Evolutionary conservation across 2,329 filamentous ascomycete genomes (phyloP).

Genomic region (Talaromyces piceae): DNA sequence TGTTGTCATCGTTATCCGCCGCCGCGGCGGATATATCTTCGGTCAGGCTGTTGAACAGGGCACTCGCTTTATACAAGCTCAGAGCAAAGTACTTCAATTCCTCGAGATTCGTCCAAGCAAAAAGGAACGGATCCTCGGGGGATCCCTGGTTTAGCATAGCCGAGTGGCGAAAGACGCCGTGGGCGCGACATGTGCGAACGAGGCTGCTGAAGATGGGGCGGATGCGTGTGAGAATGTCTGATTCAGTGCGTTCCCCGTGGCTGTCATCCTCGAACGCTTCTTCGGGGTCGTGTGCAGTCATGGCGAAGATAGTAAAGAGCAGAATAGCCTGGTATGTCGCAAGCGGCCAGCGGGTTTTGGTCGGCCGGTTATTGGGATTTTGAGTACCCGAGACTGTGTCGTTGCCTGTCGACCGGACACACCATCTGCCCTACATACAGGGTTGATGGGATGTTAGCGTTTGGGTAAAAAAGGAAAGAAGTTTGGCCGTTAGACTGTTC

Average conservation of each 20-base stretch:
- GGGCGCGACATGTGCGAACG: conserved; percentile 19
- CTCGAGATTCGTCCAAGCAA: conserved; percentile 20
- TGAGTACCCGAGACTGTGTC: background rate
- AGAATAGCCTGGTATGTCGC: conserved; percentile 26
- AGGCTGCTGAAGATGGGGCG: conserved; percentile 16
- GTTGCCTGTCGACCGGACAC: background rate
- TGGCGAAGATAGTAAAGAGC: conserved; percentile 23
- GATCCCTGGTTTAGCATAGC: conserved; percentile 17
- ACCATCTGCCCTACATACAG: conserved; percentile 4
- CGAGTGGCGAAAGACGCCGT: conserved; percentile 24
- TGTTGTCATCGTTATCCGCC: background rate
- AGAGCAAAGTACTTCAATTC: conserved; percentile 24
- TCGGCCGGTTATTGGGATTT: background rate
- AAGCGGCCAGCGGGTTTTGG: conserved; percentile 22
- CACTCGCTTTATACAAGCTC: conserved; percentile 19
- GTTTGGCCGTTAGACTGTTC: background rate
- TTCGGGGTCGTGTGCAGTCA: conserved; percentile 4
- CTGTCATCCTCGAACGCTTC: background rate
- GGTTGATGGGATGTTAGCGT: background rate
- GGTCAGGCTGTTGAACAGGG: conserved; percentile 7
- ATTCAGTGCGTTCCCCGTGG: background rate
- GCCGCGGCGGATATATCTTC: too few species aligned
- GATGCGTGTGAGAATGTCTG: conserved; percentile 11
- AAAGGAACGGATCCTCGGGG: conserved; percentile 11
- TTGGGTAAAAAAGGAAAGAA: background rate